Evolutionary conservation across 2,329 filamentous ascomycete genomes (phyloP), one percentile per base, ranked within the genome.

Genomic region (Beauveria caledonica): DNA sequence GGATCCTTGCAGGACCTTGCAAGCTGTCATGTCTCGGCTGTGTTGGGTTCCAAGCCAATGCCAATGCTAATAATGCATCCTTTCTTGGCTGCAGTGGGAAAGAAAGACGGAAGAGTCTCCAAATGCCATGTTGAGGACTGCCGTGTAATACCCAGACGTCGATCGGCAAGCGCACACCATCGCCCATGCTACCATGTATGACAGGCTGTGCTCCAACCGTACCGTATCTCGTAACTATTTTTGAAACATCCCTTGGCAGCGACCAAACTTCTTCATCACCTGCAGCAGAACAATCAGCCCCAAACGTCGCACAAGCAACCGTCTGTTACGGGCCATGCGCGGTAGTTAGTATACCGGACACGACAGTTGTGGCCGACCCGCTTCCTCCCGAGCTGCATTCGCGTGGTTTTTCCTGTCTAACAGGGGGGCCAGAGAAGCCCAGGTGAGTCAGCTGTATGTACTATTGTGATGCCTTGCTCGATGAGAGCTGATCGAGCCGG

Each of bases 1-100:
- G 13, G 5, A 36, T 36, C 33, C 33, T 36, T 36, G 33, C 11
- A 10, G n/a, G 19, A 44, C 33, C 21, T 23, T n/a, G 36, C 50
- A 29, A 54, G 8, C 33, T 23, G 53, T 19, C 25, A 46, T 56
- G 42, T 56, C 53, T 56, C 53, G 53, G 53, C 42, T 56, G 36
- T 23, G n/a, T 15, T 36, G 11, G 39, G 19, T 23, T 15, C 21
- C 21, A 46, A 13, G 13, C 11, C 21, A 46, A 25, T 25, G 44
- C 44, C 44, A 36, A 36, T 36, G 33, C 33, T 36, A 36, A 36
- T 36, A 25, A 46, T 46, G 44, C 21, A 46, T 17, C 11, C 11
- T 17, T 23, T 23, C 50, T 52, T 52, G 50, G 50, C 50, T 19
- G 50, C 33, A 21, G 50, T 52, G 19, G 33, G 11, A 36, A 13